These are phyloP conservation scores for Strobilomyces echinocephalus DNA, from an alignment of 768 basidiomycete genomes.

Conservation along the genomic window DNA sequence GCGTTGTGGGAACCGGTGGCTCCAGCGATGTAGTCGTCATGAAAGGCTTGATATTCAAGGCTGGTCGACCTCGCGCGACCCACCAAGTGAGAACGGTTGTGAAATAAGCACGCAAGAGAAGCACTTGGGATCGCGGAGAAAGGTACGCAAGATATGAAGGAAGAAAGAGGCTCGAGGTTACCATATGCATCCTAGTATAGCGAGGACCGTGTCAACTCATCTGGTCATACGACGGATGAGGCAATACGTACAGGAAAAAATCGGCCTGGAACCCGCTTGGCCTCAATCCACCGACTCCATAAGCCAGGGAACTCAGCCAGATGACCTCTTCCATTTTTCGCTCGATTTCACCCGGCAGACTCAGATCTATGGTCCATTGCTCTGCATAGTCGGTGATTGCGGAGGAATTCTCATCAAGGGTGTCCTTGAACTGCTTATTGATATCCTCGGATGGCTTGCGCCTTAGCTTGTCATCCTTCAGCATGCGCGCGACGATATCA, in stretches of 20 bases:
- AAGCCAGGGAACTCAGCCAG: conserved; percentile 52
- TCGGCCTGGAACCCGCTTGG: conserved; percentile 38
- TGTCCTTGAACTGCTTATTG: conserved; percentile 17
- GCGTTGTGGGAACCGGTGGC: conserved; percentile 5
- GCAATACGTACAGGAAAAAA: conserved; percentile 47
- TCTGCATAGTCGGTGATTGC: conserved; percentile 22
- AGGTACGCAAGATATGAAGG: conserved; percentile 19
- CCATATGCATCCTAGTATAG: conserved; percentile 22
- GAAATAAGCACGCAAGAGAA: conserved; percentile 30
- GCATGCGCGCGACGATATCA: conserved; percentile 47
- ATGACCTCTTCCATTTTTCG: conserved; percentile 59
- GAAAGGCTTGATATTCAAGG: conserved; percentile 29
- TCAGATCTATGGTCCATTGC: conserved; percentile 41
- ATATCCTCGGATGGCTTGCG: conserved; percentile 9
- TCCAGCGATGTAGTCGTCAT: conserved; percentile 24
- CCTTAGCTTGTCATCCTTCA: conserved; percentile 39
- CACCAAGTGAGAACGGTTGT: conserved; percentile 24
- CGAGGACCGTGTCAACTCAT: neutral
- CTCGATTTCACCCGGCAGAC: conserved; percentile 35
- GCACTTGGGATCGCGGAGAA: conserved; percentile 14
- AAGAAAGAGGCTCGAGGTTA: conserved; percentile 31
- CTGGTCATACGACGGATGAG: neutral
- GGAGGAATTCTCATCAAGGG: neutral
- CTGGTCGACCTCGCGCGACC: conserved; percentile 28
- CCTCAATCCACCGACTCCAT: conserved; percentile 55